A percentile compares a stretch with the other conserved stretches of the same genome.
phyloP scores from a whole-genome alignment of 2,329 filamentous ascomycete genomes.

The Fusarium hainanense region DNA sequence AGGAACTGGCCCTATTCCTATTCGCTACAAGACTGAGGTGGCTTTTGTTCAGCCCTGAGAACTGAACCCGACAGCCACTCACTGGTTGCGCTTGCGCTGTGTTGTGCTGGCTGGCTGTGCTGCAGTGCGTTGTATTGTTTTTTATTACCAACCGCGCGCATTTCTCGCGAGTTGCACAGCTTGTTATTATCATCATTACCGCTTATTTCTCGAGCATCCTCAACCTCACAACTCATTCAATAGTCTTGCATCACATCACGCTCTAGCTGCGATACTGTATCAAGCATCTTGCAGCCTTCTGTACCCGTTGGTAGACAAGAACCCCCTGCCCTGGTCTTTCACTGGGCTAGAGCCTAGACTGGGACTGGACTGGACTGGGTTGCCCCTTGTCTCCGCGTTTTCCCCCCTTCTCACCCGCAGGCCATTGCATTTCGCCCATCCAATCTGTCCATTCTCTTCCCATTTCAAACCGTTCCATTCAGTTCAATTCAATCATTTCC shows the following conservation, averaged over 20 bases:
- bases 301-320: constrained; percentile 6
- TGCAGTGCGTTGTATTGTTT: constrained; percentile 15
- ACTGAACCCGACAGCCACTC: constrained; percentile 22
- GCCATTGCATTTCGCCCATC: constrained; percentile 34
- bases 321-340: constrained; percentile 14
- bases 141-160: constrained; percentile 30
- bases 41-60: constrained; percentile 15
- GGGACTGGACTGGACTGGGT: constrained; percentile 20
- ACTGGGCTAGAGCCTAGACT: constrained; percentile 23
- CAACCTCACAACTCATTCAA: neutral
- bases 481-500: constrained; percentile 37
- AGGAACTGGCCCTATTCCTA: neutral
- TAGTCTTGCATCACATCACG: constrained; percentile 20
- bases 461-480: constrained; percentile 33
- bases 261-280: neutral
- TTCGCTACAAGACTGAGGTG: constrained; percentile 17
- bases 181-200: neutral
- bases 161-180: constrained; percentile 7
- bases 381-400: constrained; percentile 42
- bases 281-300: constrained; percentile 6
- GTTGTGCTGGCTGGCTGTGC: constrained; percentile 15
- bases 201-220: neutral
- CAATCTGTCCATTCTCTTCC: constrained; percentile 36
- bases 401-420: constrained; percentile 36
- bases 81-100: constrained; percentile 17